These are phyloP conservation scores for Pythium brachiatum DNA, from an alignment of 352 stramenopile genomes.

Conservation along the genomic window DNA sequence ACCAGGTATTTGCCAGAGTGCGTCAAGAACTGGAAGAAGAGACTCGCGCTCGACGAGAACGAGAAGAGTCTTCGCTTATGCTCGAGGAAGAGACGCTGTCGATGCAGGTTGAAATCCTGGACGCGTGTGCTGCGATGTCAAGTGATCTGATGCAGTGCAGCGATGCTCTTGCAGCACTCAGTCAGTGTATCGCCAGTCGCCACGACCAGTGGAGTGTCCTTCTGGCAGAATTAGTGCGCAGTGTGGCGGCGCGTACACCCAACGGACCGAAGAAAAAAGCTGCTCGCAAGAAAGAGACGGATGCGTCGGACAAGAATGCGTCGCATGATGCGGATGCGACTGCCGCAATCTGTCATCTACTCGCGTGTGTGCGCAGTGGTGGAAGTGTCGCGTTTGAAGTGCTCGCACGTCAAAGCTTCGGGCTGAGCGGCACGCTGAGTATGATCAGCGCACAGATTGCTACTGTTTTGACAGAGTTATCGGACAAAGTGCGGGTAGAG, in stretches of 20 bases:
- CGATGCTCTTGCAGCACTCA: neutral
- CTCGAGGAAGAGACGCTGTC: slow-evolving; percentile 18
- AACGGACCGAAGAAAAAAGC: slow-evolving; percentile 11
- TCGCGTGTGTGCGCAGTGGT: neutral
- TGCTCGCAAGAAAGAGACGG: slow-evolving; percentile 4
- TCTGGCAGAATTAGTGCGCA: slow-evolving; percentile 4
- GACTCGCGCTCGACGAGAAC: slow-evolving; percentile 10
- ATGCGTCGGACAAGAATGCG: neutral
- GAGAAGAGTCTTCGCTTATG: slow-evolving; percentile 13
- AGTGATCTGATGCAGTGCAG: slow-evolving; percentile 6
- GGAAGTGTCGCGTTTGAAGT: slow-evolving; percentile 3
- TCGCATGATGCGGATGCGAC: neutral
- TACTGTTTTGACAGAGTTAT: neutral
- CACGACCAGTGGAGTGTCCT: neutral
- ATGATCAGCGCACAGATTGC: neutral
- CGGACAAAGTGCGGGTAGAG: neutral
- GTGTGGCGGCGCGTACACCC: neutral
- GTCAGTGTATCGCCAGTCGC: neutral
- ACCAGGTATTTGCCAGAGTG: slow-evolving; percentile 22
- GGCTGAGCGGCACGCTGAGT: slow-evolving; percentile 7
- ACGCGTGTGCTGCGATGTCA: neutral
- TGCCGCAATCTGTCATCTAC: neutral
- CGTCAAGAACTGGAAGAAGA: slow-evolving; percentile 21
- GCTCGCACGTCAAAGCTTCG: neutral
- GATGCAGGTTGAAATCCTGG: neutral